Percentiles rank a stretch among this genome's conserved stretches.
Evolutionary conservation across 805 yeast genomes (phyloP).

Genomic region (Kodamaea sagamina): DNA sequence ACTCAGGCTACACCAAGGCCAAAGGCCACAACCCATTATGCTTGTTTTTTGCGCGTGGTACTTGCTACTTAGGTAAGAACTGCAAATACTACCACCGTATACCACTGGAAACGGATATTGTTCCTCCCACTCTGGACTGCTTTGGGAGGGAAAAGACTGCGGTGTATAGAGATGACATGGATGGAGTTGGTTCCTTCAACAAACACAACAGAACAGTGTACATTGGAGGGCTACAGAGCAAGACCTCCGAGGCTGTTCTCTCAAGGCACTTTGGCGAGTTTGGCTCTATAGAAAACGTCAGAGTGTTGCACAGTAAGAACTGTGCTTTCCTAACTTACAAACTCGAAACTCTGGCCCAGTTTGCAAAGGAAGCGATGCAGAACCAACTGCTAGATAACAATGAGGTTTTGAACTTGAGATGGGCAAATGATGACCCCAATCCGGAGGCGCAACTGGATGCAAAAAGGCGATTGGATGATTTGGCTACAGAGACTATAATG

Average conservation of each 20-base stretch:
- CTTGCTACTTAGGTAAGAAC: slow-evolving; percentile 74
- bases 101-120: slow-evolving; percentile 62
- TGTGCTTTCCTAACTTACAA: slow-evolving; percentile 79
- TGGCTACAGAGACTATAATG: slow-evolving; percentile 55
- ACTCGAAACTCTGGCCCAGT: slow-evolving; percentile 78
- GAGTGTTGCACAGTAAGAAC: slow-evolving; percentile 59
- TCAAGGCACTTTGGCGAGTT: slow-evolving; percentile 61
- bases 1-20: slow-evolving; percentile 77
- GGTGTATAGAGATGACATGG: slow-evolving; percentile 88
- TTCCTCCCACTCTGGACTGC: slow-evolving; percentile 73
- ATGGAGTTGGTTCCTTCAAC: slow-evolving; percentile 84
- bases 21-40: slow-evolving; percentile 62
- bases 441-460: slow-evolving; percentile 59
- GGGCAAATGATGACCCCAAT: slow-evolving; percentile 92
- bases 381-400: slow-evolving; percentile 63
- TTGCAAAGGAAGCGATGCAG: slow-evolving; percentile 94
- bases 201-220: slow-evolving; percentile 72
- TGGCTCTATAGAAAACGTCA: slow-evolving; percentile 72
- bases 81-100: slow-evolving; percentile 80
- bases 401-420: slow-evolving; percentile 69
- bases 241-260: slow-evolving; percentile 34
- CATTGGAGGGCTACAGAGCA: slow-evolving; percentile 59
- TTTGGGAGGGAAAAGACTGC: slow-evolving; percentile 88
- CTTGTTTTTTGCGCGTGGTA: slow-evolving; percentile 84
- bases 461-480: slow-evolving; percentile 50